Evolutionary conservation across 768 basidiomycete species (phyloP), one percentile per base, ranked within the genome.

Genomic region (Boletus insuetus): DNA sequence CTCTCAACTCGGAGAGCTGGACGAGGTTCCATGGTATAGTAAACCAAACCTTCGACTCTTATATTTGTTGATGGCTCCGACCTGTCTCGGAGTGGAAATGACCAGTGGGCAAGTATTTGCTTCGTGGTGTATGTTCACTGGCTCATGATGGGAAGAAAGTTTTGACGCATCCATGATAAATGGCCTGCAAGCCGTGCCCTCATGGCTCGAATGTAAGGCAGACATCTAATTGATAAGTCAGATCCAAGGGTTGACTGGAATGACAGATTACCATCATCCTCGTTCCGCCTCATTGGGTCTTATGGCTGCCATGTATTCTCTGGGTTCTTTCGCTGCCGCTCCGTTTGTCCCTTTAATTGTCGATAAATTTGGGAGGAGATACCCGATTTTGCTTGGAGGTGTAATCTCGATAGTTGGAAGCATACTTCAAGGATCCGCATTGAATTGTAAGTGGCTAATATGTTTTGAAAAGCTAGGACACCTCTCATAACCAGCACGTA

Each of bases 21-120:
- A 87, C 65, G 73, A 70, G 37, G 75, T 73, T 7, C 80, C 83
- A 40, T 87, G 85, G 85, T 85, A 85, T 65, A 65, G 62, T 57
- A 87, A 86, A 60, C 82, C 74, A 2, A 86, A 86, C 58, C 69
- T 87, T 56, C 72, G 83, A 19, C 35, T 74, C 24, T 58, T 85
- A 39, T 86, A 86, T 66, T 54, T 86, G 26, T 46, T 85, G 46
- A 74, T 85, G 66, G 70, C 85, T 57, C 84, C 83, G 14, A 41
- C 60, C 10, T 64, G 63, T 45, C 46, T 68, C 3, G 56, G 55
- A 17, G 61, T 64, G 45, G 60, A 62, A 35, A 53, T 58, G 47
- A 65, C 58, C 3, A 55, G 45, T 17, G 64, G 64, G 64, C 11
- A 39, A 54, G 62, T 41, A 3, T 32, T 38, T 58, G 9, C 10